Base-by-base conservation (phyloP, 1,284 basidiomycete species). In the Malassezia furfur region DNA sequence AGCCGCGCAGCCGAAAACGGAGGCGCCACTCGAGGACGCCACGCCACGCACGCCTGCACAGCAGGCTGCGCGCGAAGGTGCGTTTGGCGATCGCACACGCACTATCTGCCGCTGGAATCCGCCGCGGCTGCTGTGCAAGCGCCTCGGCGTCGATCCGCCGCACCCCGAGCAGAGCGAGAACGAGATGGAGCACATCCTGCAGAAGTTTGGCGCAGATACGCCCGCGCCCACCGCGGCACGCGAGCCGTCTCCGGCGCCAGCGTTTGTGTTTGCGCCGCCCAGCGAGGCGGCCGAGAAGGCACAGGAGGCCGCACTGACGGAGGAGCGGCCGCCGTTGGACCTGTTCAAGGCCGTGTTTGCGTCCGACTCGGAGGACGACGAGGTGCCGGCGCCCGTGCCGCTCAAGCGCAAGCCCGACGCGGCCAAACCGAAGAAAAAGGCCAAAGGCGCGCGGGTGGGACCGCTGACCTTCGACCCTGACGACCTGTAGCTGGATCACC, bases 401-500 rank as follows among this genome's bases (percentile, higher is more conserved):
- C 36, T n/a, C 8, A 54, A 54, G 22, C 51, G 52, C 45, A 55
- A 44, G 8, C 21, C 17, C 15, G 48, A 35, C 2, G 7, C 43
- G 15, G 9, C 36, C 9, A 30, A 32, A 4, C 9, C 45, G 1
- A 46, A 51, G 35, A 48, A 44, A 22, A 57, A 57, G 41, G 35
- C 30, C 28, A 43, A 46, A n/a, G 36, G 28, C 28, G 19, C 14
- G 8, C 36, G 39, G 0, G 19, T 25, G 2, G 55, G 50, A 2
- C 55, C 50, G n/a, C 50, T 57, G 7, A 57, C 55, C 5, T 57
- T 57, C 41, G 40, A 50, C 38, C 19, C 49, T n/a, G 55, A 48
- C 37, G 47, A 49, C 17, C 37, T 43, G 7, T 39, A 48, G 32
- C 28, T 17, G 11, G 36, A 37, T 37, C 36, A 14, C 36, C 36